Evolutionary conservation across 495 filamentous ascomycete species (phyloP).

Genomic region (Echria macrotheca): DNA sequence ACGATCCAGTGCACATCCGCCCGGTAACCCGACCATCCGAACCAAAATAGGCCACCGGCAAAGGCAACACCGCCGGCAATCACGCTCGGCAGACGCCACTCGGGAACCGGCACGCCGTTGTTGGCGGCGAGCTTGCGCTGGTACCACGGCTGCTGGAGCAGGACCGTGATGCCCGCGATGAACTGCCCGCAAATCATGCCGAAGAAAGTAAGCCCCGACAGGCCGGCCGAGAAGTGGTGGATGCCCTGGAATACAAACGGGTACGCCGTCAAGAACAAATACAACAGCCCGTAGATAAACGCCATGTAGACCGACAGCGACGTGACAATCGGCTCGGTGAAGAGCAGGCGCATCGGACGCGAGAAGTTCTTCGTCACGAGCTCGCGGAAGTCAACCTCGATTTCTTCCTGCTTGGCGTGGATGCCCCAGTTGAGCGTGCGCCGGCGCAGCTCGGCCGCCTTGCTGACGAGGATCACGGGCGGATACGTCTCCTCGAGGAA

Average conservation of each 20-base stretch:
- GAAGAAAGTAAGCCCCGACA: slow-evolving; percentile 72
- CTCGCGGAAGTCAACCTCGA: slow-evolving; percentile 77
- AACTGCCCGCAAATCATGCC: slow-evolving; percentile 75
- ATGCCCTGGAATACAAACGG: slow-evolving; percentile 72
- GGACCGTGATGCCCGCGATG: slow-evolving; percentile 59
- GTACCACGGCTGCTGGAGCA: slow-evolving; percentile 63
- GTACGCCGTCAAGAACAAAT: slow-evolving; percentile 77
- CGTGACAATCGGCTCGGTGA: slow-evolving; percentile 75
- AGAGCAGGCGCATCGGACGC: slow-evolving; percentile 71
- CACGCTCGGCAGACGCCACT: slow-evolving; percentile 79
- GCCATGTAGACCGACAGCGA: slow-evolving; percentile 73
- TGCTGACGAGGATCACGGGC: slow-evolving; percentile 68
- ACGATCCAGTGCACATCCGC: slow-evolving; percentile 72
- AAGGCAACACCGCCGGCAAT: slow-evolving; percentile 73
- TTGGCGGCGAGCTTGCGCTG: slow-evolving; percentile 65
- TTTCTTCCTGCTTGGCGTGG: slow-evolving; percentile 89
- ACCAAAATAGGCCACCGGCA: slow-evolving; percentile 77
- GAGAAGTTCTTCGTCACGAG: slow-evolving; percentile 78
- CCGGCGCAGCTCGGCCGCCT: slow-evolving; percentile 73
- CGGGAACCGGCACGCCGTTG: slow-evolving; percentile 67
- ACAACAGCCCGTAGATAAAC: slow-evolving; percentile 74
- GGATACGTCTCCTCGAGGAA: slow-evolving; percentile 83
- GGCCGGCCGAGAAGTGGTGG: slow-evolving; percentile 60
- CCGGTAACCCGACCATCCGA: slow-evolving; percentile 71
- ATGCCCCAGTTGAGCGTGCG: slow-evolving; percentile 89